Conservation (phyloP, 768 basidiomycete genomes). For the Bullera alba region DNA sequence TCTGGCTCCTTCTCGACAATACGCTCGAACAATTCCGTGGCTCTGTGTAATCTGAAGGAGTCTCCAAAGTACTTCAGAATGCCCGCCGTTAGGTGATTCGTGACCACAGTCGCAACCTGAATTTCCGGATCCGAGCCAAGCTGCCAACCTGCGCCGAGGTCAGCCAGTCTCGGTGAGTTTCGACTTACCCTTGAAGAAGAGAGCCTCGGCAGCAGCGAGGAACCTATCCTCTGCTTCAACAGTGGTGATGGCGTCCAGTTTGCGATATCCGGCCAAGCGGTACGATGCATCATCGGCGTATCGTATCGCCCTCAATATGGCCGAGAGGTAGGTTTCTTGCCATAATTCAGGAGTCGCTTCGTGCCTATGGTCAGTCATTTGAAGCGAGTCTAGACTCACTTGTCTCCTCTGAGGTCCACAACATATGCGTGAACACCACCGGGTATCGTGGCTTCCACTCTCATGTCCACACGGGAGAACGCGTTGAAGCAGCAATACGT, state of each 20-base stretch:
- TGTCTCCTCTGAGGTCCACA: conserved; percentile 86
- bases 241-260: conserved; percentile 86
- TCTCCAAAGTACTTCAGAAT: conserved; percentile 96
- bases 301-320: conserved; percentile 78
- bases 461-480: conserved; percentile 89
- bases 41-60: conserved; percentile 74
- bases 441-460: conserved; percentile 97
- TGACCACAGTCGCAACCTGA: conserved; percentile 91
- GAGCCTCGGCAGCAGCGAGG: conserved; percentile 76
- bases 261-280: conserved; percentile 84
- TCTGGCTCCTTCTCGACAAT: conserved; percentile 78
- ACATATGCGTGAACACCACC: conserved; percentile 93
- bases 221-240: conserved; percentile 84
- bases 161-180: neutral
- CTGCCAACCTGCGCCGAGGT: conserved; percentile 72
- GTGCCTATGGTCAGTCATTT: conserved; percentile 54
- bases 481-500: conserved; percentile 98
- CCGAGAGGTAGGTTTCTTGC: conserved; percentile 96
- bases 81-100: conserved; percentile 90
- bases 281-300: conserved; percentile 95
- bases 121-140: conserved; percentile 98
- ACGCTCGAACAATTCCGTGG: conserved; percentile 91
- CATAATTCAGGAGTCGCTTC: conserved; percentile 86
- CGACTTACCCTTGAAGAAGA: conserved; percentile 71
- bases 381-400: conserved; percentile 53